These are phyloP conservation scores for Patellaria atrata DNA, from an alignment of 495 filamentous ascomycete species.

Conservation along the genomic window DNA sequence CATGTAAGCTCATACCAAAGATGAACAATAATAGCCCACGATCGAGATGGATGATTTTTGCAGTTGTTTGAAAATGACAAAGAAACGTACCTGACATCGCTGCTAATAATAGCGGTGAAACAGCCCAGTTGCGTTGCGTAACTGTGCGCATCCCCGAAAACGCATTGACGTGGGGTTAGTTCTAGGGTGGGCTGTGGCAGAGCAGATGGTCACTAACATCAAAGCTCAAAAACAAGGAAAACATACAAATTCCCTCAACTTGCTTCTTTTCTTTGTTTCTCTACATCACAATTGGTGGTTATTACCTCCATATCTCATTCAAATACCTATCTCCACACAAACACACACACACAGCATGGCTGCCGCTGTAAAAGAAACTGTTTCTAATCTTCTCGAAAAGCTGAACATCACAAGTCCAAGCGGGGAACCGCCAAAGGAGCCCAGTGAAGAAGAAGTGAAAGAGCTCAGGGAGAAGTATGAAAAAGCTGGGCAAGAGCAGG, in stretches of 20 bases:
- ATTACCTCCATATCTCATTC: background rate
- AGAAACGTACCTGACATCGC: too few species aligned
- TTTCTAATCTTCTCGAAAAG: conserved; percentile 47
- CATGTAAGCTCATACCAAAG: too few species aligned
- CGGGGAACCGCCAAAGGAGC: conserved; percentile 39
- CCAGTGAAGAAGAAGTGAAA: conserved; percentile 56
- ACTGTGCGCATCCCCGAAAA: too few species aligned
- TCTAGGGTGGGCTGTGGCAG: too few species aligned
- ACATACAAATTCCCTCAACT: background rate
- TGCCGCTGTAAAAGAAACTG: conserved; percentile 27
- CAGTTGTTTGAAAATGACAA: too few species aligned
- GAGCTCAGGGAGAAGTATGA: conserved; percentile 65
- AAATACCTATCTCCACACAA: background rate
- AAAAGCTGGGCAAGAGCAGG: conserved; percentile 69
- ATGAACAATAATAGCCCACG: too few species aligned
- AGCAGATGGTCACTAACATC: too few species aligned
- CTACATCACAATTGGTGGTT: conserved; percentile 1
- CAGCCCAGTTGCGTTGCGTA: too few species aligned
- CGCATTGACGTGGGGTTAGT: too few species aligned
- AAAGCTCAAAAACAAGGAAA: background rate
- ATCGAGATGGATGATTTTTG: too few species aligned
- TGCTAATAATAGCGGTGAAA: too few species aligned
- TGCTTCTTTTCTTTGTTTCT: conserved; percentile 2
- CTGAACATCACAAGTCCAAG: conserved; percentile 33
- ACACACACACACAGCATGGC: conserved; percentile 19